A percentile compares a stretch with the other conserved stretches of the same genome.
phyloP scores from a whole-genome alignment of 768 basidiomycete genomes.

The Lactifluus echinatus region DNA sequence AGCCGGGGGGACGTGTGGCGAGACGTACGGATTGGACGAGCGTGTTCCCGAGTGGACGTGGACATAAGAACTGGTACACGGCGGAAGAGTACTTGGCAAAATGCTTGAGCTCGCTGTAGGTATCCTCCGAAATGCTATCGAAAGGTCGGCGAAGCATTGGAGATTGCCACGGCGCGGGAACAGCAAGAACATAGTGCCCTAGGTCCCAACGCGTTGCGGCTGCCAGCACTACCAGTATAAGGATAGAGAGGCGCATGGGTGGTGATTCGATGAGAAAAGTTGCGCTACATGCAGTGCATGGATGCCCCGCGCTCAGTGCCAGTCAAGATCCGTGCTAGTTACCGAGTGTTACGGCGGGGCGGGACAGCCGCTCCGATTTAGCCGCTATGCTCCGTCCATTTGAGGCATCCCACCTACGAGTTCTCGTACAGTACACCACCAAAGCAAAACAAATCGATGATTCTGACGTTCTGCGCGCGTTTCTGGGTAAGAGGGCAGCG shows the following conservation, averaged over 20 bases:
- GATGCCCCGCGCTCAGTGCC: not conserved
- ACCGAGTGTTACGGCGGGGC: too few species aligned
- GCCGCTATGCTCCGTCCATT: too few species aligned
- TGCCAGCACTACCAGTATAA: not conserved
- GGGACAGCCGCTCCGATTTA: too few species aligned
- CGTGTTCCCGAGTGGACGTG: conserved; percentile 39
- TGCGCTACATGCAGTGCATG: not conserved
- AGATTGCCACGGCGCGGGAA: not conserved
- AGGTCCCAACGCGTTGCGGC: not conserved
- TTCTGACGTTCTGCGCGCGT: too few species aligned
- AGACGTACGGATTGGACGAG: conserved; percentile 34
- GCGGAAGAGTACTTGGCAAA: conserved; percentile 46
- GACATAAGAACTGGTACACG: conserved; percentile 39
- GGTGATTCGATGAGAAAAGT: not conserved
- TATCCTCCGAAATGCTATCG: not conserved
- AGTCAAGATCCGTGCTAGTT: too few species aligned
- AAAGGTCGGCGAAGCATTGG: not conserved
- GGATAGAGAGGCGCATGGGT: conserved; percentile 1
- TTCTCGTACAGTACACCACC: too few species aligned
- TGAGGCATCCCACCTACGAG: too few species aligned
- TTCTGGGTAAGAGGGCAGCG: too few species aligned
- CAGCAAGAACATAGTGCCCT: not conserved
- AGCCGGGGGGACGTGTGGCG: not conserved
- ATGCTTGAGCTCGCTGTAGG: conserved; percentile 35
- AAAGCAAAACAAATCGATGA: too few species aligned